Evolutionary conservation across 2,329 filamentous ascomycete genomes (phyloP), one percentile per base, ranked within the genome.

Genomic region (Nigrospora sphaerica): DNA sequence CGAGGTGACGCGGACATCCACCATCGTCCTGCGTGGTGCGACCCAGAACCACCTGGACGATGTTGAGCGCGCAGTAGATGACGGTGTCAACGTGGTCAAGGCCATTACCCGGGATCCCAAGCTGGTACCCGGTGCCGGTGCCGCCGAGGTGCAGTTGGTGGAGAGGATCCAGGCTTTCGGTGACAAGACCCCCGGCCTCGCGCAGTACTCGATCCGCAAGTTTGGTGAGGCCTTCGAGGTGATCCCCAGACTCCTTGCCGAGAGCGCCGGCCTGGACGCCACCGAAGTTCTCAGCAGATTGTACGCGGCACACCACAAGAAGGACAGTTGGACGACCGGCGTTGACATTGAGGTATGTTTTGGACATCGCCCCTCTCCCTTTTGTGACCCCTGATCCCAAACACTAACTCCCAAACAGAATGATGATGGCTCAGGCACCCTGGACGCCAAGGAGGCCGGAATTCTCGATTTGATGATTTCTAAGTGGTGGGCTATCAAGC

Each of bases 11-110:
- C 82, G 91, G 60, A 98, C 93, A 44, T 88, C 95, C 17, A 98
- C 93, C 9, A 79, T 98, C 42, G 91, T 98, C 45, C 82, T 98
- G 50, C 84, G 93, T 54, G 93, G 95, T 42, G 93, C 93, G 17
- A 98, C 93, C 6, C 92, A 97, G 70, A 98, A 98, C 74, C 89
- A 97, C 67, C 82, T 98, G 19, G 93, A 98, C 62, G 93, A 98
- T 59, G 80, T 98, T 33, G 93, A 98, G 77, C 85, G 93, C 53
- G 93, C 93, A 43, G 91, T 98, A 47, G 93, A 98, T 59, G 93
- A 98, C 57, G 93, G 93, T 54, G 93, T 98, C 66, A 98, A 97
- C 62, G 95, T 95, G 44, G 87, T 98, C 67, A 98, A 98, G 75
- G 93, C 93, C 54, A 95, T 98, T 65, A 97, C 93, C 51, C 88